These are phyloP conservation scores for Phanerochaete carnosa DNA, from an alignment of 768 basidiomycete species.

Conservation along the genomic window DNA sequence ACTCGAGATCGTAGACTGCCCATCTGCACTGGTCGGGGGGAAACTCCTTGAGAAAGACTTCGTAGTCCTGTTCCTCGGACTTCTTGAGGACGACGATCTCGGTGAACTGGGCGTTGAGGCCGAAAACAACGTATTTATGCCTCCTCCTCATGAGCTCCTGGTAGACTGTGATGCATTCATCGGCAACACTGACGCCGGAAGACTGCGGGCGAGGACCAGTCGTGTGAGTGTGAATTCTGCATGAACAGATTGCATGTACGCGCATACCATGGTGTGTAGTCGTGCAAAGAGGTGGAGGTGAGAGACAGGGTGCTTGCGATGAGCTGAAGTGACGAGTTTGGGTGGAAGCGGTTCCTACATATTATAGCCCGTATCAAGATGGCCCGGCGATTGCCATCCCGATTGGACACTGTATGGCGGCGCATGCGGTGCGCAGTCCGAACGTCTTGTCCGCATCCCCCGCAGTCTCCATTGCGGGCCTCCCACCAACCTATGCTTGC, in stretches of 20 bases:
- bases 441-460: conserved; percentile 2
- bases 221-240: not conserved
- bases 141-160: conserved; percentile 69
- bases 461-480: not conserved
- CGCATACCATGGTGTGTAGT: conserved; percentile 13
- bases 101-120: conserved; percentile 53
- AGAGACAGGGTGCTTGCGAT: conserved; percentile 1
- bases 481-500: not conserved
- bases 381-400: conserved; percentile 16
- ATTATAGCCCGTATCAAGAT: conserved; percentile 13
- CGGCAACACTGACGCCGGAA: conserved; percentile 64
- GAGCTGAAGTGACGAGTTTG: conserved; percentile 8
- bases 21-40: conserved; percentile 77
- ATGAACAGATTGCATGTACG: not conserved
- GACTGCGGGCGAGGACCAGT: conserved; percentile 32
- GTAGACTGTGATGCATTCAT: conserved; percentile 55
- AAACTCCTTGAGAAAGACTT: conserved; percentile 69
- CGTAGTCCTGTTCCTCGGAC: conserved; percentile 50
- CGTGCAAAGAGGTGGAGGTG: conserved; percentile 4
- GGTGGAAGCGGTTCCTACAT: conserved; percentile 1
- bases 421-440: conserved; percentile 5
- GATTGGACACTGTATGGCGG: not conserved
- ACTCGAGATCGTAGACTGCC: conserved; percentile 94
- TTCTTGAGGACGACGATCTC: conserved; percentile 78
- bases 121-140: conserved; percentile 82